Percentiles rank a stretch among this genome's conserved stretches.
Conservation (phyloP, 495 filamentous ascomycete species). For the Penicillium odoratum region DNA sequence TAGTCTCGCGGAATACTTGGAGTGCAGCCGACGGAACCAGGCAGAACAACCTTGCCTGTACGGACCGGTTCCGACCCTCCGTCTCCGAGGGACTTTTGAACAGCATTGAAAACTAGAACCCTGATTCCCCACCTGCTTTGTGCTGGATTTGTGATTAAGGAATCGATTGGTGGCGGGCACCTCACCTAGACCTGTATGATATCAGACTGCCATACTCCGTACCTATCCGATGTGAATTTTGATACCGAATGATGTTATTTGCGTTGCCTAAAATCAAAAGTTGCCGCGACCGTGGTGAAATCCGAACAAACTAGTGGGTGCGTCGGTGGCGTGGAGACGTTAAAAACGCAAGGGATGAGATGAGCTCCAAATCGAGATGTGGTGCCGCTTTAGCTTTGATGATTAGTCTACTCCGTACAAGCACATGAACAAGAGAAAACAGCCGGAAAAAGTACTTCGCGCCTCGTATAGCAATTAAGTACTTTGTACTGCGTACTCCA, state of each 20-base stretch:
- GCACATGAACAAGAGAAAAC: neutral
- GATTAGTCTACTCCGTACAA: neutral
- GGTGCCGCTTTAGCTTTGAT: neutral
- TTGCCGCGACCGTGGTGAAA: neutral
- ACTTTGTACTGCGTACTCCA: no score
- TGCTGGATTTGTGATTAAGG: neutral
- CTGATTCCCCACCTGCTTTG: neutral
- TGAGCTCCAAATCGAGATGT: neutral
- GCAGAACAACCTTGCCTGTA: constrained; percentile 18
- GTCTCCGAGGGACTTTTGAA: constrained; percentile 2
- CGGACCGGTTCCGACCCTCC: neutral
- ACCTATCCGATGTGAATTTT: neutral
- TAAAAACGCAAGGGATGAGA: neutral
- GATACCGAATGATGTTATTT: neutral
- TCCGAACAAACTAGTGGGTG: neutral
- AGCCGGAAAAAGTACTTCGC: neutral
- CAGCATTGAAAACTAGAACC: neutral
- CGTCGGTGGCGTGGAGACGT: constrained; percentile 1
- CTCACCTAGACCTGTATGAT: neutral
- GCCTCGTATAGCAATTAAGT: neutral
- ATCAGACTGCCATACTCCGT: neutral
- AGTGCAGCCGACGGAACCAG: constrained; percentile 5
- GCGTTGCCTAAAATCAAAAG: neutral
- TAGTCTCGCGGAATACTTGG: neutral
- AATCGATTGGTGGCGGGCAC: neutral